Evolutionary conservation across 306 rosid species (phyloP), one percentile per base, ranked within the genome.

Genomic region (Delonix regia): DNA sequence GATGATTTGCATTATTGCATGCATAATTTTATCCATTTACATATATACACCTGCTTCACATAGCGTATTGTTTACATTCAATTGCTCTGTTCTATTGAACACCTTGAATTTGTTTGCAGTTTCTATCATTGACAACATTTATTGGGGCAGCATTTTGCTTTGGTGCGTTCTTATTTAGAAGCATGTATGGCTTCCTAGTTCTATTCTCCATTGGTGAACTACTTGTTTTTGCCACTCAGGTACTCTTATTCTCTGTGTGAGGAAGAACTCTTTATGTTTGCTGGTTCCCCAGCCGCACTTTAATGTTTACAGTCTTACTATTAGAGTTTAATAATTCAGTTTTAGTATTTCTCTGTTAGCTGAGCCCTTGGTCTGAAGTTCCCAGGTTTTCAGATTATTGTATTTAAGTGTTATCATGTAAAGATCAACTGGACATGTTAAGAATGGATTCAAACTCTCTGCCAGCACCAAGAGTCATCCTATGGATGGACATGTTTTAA

Each of bases 221-320:
- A 24, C 80, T 92, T 62, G 78, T 90, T 88, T 94, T 92, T 86
- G 90, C 97, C 71, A 85, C 86, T 76, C 98, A 90, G 97, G 97
- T 94, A 90, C 42, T 60, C 70, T 34, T 39, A 74, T 57, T 66
- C 56, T 74, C 3, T 36, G 28, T 27, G 39, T 16, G 21, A 47
- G 5, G 48, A 53, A 33, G n/a, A 33, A 77, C n/a, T 25, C 25
- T 39, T 59, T 4, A 21, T 41, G 51, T 66, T 79, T 73, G 61
- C 27, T 78, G 51, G 69, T 30, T 39, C 64, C 52, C 61, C 18
- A 70, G 74, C 60, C 42, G 5, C 8, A 71, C 55, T 73, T 28
- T 3, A 53, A 27, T 30, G 49, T 25, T 45, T 62, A 53, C 75
- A 52, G 63, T 49, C 71, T 78, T 63, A 57, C 13, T 45, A 47